These are phyloP conservation scores for Pyropia yezoensis DNA, from an alignment of 23 red algal species.

Conservation along the genomic window DNA sequence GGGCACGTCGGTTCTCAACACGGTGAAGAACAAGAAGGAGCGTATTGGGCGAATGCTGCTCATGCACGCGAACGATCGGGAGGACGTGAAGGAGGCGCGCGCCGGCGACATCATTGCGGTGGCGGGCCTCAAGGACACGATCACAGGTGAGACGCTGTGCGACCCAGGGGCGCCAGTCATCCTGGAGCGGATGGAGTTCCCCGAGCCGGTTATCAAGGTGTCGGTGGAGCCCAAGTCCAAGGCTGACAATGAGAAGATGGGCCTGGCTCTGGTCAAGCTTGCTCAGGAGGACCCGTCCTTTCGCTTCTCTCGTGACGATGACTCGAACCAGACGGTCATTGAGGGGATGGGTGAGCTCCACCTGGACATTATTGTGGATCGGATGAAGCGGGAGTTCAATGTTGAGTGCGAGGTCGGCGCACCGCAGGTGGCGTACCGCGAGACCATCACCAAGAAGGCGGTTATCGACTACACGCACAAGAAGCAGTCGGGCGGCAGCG, in stretches of 20 bases:
- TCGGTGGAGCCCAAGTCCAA: conserved; percentile 96
- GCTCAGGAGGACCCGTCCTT: conserved; percentile 97
- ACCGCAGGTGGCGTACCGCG: conserved; percentile 93
- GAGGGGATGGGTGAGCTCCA: conserved; percentile 99
- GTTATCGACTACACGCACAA: conserved; percentile 97
- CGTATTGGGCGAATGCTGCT: conserved; percentile 87
- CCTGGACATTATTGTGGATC: conserved; percentile 98
- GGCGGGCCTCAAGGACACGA: conserved; percentile 92
- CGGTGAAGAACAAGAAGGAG: conserved; percentile 88
- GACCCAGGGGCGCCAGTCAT: conserved; percentile 67
- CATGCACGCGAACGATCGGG: conserved; percentile 98
- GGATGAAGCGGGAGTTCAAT: conserved; percentile 97
- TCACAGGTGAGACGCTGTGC: conserved; percentile 97
- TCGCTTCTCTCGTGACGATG: conserved; percentile 92
- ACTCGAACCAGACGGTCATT: conserved; percentile 96
- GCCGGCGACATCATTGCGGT: conserved; percentile 97
- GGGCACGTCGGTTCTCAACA: conserved; percentile 78
- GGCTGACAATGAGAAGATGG: conserved; percentile 95
- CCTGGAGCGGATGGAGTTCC: conserved; percentile 98
- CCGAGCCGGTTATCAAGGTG: conserved; percentile 94
- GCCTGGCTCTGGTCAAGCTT: conserved; percentile 75
- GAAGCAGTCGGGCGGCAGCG: conserved; percentile 96
- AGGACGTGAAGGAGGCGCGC: conserved; percentile 82
- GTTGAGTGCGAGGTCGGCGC: conserved; percentile 96
- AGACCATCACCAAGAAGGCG: conserved; percentile 68